A percentile compares a stretch with the other conserved stretches of the same genome.
Evolutionary conservation across 2,329 filamentous ascomycete genomes (phyloP).

Genomic region (Dactylellina parvicollis): DNA sequence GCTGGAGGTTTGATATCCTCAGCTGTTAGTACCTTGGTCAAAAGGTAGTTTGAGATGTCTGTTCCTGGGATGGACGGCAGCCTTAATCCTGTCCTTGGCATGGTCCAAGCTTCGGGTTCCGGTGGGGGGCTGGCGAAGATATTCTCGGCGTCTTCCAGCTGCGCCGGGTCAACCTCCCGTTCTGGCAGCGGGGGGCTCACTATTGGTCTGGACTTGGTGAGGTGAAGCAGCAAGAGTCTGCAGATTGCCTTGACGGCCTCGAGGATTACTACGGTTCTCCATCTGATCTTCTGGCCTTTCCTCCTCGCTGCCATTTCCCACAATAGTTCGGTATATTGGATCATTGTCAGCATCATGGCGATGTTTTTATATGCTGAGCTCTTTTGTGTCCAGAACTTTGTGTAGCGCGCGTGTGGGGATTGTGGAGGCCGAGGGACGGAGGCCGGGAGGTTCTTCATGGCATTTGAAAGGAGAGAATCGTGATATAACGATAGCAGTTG

Average conservation of each 20-base stretch:
- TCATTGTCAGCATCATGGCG: slow-evolving; percentile 83
- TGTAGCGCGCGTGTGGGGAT: slow-evolving; percentile 72
- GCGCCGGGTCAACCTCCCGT: slow-evolving; percentile 77
- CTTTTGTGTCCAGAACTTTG: slow-evolving; percentile 72
- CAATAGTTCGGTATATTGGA: slow-evolving; percentile 93
- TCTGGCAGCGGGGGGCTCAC: slow-evolving; percentile 86
- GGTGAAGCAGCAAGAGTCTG: slow-evolving; percentile 58
- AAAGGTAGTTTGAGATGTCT: slow-evolving; percentile 83
- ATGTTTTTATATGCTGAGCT: slow-evolving; percentile 79
- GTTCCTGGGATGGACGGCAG: slow-evolving; percentile 84
- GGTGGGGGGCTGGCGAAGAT: slow-evolving; percentile 56
- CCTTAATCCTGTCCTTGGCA: slow-evolving; percentile 91
- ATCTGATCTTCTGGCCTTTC: slow-evolving; percentile 80
- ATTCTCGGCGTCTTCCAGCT: slow-evolving; percentile 65
- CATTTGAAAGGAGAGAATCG: slow-evolving; percentile 80
- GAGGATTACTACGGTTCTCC: slow-evolving; percentile 85
- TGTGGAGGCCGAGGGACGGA: slow-evolving; percentile 55
- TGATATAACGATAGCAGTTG: slow-evolving; percentile 93
- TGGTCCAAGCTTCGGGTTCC: slow-evolving; percentile 76
- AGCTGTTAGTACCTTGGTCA: slow-evolving; percentile 88
- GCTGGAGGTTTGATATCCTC: slow-evolving; percentile 96
- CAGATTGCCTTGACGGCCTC: slow-evolving; percentile 68
- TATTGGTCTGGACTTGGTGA: slow-evolving; percentile 72
- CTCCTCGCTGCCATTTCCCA: slow-evolving; percentile 97
- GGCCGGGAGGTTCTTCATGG: slow-evolving; percentile 68